phyloP scores from a whole-genome alignment of 139 green algal genomes.

The Chlamydomonas schloesseri region DNA sequence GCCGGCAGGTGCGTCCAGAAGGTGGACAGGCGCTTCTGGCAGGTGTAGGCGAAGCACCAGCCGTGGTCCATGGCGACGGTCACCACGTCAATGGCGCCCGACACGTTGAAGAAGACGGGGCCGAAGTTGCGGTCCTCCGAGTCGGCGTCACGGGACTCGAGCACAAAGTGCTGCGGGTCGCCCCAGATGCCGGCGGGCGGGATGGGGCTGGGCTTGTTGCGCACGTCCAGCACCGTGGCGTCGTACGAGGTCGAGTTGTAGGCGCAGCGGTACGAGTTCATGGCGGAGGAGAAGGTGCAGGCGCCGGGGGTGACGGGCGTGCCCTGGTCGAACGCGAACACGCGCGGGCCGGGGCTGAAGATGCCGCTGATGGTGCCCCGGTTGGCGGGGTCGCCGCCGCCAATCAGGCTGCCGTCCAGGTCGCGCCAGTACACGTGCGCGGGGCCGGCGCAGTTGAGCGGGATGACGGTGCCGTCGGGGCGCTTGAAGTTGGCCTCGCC shows the following conservation, averaged over 20 bases:
- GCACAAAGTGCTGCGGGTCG: conserved; percentile 68
- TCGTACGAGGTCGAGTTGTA: conserved; percentile 16
- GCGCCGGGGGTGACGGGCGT: conserved; percentile 50
- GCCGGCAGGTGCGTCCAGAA: conserved; percentile 66
- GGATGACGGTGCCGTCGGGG: conserved; percentile 34
- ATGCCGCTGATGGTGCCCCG: conserved; percentile 1
- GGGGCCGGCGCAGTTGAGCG: conserved; percentile 70
- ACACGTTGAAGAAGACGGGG: conserved; percentile 62
- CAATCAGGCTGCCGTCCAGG: conserved; percentile 52
- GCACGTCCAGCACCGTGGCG: neutral
- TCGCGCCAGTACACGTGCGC: conserved; percentile 61
- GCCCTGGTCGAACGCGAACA: conserved; percentile 52
- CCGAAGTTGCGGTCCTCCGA: conserved; percentile 70
- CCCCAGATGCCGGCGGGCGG: conserved; percentile 54
- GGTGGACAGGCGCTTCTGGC: conserved; percentile 24
- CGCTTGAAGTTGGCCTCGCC: conserved; percentile 30
- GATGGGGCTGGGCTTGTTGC: conserved; percentile 46
- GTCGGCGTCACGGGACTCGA: conserved; percentile 67
- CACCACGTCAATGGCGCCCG: conserved; percentile 48
- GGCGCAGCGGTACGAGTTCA: conserved; percentile 51
- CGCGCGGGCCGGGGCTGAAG: neutral
- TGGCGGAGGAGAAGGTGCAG: conserved; percentile 45
- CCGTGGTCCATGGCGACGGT: conserved; percentile 65
- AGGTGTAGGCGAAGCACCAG: conserved; percentile 76
- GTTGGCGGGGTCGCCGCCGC: neutral